Percentiles rank a stretch among this genome's conserved stretches.
Evolutionary conservation across 2,329 filamentous ascomycete species (phyloP).

Genomic region (Verticillium nonalfalfae): DNA sequence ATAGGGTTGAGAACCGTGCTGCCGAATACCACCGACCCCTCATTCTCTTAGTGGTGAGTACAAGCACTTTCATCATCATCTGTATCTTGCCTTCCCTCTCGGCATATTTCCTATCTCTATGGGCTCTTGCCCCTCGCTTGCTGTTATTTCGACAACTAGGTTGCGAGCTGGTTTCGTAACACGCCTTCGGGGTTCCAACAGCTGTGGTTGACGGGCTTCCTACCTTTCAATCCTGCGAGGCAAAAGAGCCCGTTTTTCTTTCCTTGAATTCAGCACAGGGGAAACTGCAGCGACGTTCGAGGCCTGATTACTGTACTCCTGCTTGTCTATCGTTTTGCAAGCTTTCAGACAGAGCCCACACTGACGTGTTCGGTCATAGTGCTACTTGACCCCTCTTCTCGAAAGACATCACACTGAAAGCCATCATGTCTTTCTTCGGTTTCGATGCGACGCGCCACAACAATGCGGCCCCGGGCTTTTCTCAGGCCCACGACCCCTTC

Average conservation of each 20-base stretch:
- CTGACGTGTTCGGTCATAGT: slow-evolving; percentile 4
- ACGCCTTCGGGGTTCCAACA: not conserved
- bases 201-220: not conserved
- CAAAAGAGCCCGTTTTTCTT: too few species aligned
- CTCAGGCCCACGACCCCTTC: slow-evolving; percentile 79
- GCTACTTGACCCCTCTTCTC: slow-evolving; percentile 2
- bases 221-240: not conserved
- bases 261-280: too few species aligned
- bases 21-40: slow-evolving; percentile 21
- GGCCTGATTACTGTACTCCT: not conserved
- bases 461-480: slow-evolving; percentile 69
- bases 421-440: slow-evolving; percentile 83
- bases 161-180: not conserved
- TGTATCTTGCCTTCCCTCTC: not conserved
- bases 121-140: not conserved
- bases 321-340: not conserved
- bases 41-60: slow-evolving; percentile 34
- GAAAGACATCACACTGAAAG: not conserved
- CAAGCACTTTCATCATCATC: not conserved
- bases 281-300: too few species aligned
- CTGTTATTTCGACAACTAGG: not conserved
- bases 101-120: not conserved
- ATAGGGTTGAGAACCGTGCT: slow-evolving; percentile 28
- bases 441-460: slow-evolving; percentile 71
- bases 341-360: not conserved